Conservation (phyloP, 352 stramenopile species). For the Nothophytophthora sp. region DNA sequence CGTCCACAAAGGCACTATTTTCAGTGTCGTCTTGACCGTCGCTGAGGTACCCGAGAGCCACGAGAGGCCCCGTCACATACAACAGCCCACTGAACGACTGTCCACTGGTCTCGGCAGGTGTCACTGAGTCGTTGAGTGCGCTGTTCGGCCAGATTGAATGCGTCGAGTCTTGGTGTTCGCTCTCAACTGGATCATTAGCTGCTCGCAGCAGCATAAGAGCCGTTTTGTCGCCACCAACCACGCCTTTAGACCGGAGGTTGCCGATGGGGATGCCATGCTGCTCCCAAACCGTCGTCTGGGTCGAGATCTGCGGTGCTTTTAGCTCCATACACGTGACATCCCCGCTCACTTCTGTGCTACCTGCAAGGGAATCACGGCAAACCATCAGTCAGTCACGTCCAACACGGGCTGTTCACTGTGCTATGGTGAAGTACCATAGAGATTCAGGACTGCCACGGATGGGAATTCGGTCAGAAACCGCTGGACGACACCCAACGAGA, state of each 20-base stretch:
- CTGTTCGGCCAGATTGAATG: constrained; percentile 14
- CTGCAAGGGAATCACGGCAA: constrained; percentile 24
- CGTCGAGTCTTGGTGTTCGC: not conserved
- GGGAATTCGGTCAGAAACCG: constrained; percentile 23
- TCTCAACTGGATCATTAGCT: constrained; percentile 1
- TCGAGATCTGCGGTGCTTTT: constrained; percentile 16
- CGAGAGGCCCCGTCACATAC: constrained; percentile 30
- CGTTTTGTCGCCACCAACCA: constrained; percentile 29
- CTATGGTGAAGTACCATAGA: no score
- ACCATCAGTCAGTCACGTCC: no score
- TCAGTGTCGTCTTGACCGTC: not conserved
- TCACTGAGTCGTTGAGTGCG: not conserved
- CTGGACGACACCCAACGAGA: constrained; percentile 28
- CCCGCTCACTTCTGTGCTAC: constrained; percentile 64
- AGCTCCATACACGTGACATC: constrained; percentile 54
- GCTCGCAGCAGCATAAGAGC: constrained; percentile 24
- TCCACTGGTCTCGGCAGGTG: constrained; percentile 9
- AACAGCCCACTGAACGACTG: no score
- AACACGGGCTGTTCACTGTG: no score
- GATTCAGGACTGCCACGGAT: constrained; percentile 43
- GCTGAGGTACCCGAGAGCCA: constrained; percentile 38
- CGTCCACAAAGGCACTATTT: constrained; percentile 10
- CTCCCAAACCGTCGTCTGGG: constrained; percentile 25
- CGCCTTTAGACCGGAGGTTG: constrained; percentile 7
- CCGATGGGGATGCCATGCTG: constrained; percentile 48